Conservation (phyloP, 2,329 filamentous ascomycete genomes). For the Trichoderma hamatum region DNA sequence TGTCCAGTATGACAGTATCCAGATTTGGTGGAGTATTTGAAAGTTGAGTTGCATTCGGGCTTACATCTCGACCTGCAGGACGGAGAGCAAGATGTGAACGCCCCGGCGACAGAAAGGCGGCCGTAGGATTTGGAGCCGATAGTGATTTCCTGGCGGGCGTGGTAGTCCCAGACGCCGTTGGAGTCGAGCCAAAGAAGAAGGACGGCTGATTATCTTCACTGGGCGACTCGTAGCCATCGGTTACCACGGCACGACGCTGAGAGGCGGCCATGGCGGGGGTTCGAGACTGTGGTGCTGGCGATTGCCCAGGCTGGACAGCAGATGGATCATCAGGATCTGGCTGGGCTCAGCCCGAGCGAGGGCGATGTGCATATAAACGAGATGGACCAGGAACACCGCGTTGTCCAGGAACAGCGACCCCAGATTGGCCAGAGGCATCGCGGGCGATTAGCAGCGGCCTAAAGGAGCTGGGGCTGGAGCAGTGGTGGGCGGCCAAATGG, state of each 20-base stretch:
- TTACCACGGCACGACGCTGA: slow-evolving; percentile 27
- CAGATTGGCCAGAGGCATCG: slow-evolving; percentile 56
- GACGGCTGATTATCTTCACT: slow-evolving; percentile 39
- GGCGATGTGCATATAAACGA: slow-evolving; percentile 57
- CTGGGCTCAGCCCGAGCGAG: slow-evolving; percentile 54
- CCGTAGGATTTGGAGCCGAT: slow-evolving; percentile 7
- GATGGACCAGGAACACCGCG: slow-evolving; percentile 56
- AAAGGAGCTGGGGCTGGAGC: not conserved
- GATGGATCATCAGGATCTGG: slow-evolving; percentile 51
- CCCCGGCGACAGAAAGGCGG: not conserved
- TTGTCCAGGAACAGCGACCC: slow-evolving; percentile 56
- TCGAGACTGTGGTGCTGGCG: slow-evolving; percentile 53
- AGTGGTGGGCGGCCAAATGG: not conserved
- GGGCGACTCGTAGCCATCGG: slow-evolving; percentile 45
- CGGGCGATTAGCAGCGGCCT: not conserved
- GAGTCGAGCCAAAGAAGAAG: slow-evolving; percentile 35
- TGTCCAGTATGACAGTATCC: not conserved
- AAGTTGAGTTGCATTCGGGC: not conserved
- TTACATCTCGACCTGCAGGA: not conserved
- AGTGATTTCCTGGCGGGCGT: slow-evolving; percentile 16
- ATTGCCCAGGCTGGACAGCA: slow-evolving; percentile 51
- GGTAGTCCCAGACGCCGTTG: slow-evolving; percentile 20
- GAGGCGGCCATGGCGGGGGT: slow-evolving; percentile 43
- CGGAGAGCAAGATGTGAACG: not conserved
- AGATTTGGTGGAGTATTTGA: slow-evolving; percentile 13